A percentile compares a stretch with the other conserved stretches of the same genome.
Evolutionary conservation across 2,329 filamentous ascomycete species (phyloP).

Genomic region (Teratosphaeria nubilosa): DNA sequence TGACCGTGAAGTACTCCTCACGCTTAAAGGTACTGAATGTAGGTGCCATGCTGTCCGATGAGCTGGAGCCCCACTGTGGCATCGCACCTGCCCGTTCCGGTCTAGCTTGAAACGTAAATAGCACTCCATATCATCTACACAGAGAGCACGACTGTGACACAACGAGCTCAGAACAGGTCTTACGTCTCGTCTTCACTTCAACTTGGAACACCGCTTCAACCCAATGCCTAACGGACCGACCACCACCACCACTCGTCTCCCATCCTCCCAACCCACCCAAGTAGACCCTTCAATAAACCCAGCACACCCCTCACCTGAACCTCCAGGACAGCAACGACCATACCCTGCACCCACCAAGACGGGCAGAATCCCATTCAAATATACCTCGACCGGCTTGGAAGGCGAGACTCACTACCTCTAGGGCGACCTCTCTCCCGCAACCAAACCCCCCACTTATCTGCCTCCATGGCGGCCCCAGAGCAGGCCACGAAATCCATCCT

Average conservation of each 20-base stretch:
- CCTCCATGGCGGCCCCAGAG: constrained; percentile 40
- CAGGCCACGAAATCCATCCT: constrained; percentile 24
- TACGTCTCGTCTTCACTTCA: not conserved
- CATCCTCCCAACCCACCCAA: not conserved
- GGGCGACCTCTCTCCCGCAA: constrained; percentile 24
- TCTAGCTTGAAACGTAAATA: not conserved
- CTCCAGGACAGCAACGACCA: constrained; percentile 15
- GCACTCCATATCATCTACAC: not conserved
- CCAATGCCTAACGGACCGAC: not conserved
- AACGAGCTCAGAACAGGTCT: not conserved
- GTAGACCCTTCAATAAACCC: not conserved
- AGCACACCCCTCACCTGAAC: not conserved
- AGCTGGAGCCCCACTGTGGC: not conserved
- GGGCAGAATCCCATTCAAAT: constrained; percentile 24
- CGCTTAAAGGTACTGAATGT: too few relatives aligned
- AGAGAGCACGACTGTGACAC: not conserved
- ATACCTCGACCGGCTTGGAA: constrained; percentile 24
- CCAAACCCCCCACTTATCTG: constrained; percentile 24
- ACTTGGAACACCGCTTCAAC: not conserved
- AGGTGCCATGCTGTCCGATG: too few relatives aligned
- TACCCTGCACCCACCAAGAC: constrained; percentile 16
- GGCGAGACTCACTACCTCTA: constrained; percentile 34
- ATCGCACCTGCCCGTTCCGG: not conserved
- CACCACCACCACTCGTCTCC: not conserved
- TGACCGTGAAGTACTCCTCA: too few relatives aligned